Evolutionary conservation across 2,329 filamentous ascomycete genomes (phyloP).

Genomic region (Aspergillus hiratsukae): DNA sequence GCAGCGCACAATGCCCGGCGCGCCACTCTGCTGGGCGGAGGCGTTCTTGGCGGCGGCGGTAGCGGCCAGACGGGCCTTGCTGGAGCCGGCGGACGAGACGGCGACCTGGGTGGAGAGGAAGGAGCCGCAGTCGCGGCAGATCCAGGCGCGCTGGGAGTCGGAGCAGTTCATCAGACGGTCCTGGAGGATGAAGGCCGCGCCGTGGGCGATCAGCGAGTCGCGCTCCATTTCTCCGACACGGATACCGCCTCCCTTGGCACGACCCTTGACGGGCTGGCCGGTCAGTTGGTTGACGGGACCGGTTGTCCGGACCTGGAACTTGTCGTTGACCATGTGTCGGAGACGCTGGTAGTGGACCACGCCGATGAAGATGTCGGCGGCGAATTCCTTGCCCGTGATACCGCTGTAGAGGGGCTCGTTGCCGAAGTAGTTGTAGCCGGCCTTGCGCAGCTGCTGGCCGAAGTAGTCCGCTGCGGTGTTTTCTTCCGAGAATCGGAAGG

Average conservation of each 20-base stretch:
- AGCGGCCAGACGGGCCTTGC: constrained; percentile 26
- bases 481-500: constrained; percentile 90
- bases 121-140: constrained; percentile 83
- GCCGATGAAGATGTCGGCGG: constrained; percentile 92
- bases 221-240: constrained; percentile 99
- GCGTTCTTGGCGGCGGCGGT: constrained; percentile 27
- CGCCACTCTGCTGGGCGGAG: constrained; percentile 45
- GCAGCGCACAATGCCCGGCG: constrained; percentile 68
- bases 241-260: constrained; percentile 95
- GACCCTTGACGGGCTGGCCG: constrained; percentile 93
- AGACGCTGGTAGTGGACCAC: constrained; percentile 98
- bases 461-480: constrained; percentile 93
- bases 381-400: constrained; percentile 90
- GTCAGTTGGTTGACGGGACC: constrained; percentile 87
- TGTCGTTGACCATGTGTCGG: constrained; percentile 99
- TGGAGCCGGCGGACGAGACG: constrained; percentile 29
- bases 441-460: constrained; percentile 88
- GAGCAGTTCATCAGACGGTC: constrained; percentile 96
- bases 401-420: constrained; percentile 99
- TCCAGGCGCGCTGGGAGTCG: constrained; percentile 83
- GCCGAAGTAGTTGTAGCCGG: constrained; percentile 95
- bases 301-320: constrained; percentile 95
- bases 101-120: constrained; percentile 76
- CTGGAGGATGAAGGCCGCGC: constrained; percentile 89
- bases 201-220: constrained; percentile 90